Percentiles rank a stretch among this genome's conserved stretches.
Evolutionary conservation across 345 rosid species (phyloP).

Genomic region (Luvunga scandens): DNA sequence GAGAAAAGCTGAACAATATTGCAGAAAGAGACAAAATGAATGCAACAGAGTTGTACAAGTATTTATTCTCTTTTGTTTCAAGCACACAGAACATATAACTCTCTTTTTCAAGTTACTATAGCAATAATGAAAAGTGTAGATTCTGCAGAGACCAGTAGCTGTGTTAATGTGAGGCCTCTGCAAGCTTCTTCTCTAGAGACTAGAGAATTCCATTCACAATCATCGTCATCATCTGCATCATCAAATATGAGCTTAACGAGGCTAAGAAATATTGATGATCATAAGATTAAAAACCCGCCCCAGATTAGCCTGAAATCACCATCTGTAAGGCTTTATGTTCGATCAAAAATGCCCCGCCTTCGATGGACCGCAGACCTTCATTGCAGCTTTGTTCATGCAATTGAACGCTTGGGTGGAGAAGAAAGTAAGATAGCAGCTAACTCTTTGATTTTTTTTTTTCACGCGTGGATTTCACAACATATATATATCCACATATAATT

Average conservation of each 20-base stretch:
- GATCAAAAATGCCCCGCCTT: constrained; percentile 58
- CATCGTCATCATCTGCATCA: constrained; percentile 2
- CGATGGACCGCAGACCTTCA: constrained; percentile 71
- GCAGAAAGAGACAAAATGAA: constrained; percentile 37
- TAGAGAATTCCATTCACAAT: not conserved
- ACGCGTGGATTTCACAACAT: too few species aligned
- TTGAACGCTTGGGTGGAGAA: constrained; percentile 63
- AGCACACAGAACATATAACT: not conserved
- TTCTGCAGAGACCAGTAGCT: not conserved
- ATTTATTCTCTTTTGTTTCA: constrained; percentile 38
- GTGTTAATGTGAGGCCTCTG: not conserved
- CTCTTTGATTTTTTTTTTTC: too few species aligned
- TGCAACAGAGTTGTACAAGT: constrained; percentile 32
- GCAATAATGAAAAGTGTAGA: constrained; percentile 14
- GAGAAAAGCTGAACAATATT: constrained; percentile 21
- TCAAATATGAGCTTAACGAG: not conserved
- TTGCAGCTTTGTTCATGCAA: constrained; percentile 59
- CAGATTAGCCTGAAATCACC: constrained; percentile 22
- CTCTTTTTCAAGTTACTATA: not conserved
- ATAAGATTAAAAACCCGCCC: not conserved
- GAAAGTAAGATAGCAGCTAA: constrained; percentile 39
- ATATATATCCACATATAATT: too few species aligned
- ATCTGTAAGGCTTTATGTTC: constrained; percentile 44
- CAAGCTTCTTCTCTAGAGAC: constrained; percentile 18
- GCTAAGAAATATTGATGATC: not conserved